A percentile compares a stretch with the other conserved stretches of the same genome.
phyloP scores from a whole-genome alignment of 345 rosid genomes.

The Mangifera indica region DNA sequence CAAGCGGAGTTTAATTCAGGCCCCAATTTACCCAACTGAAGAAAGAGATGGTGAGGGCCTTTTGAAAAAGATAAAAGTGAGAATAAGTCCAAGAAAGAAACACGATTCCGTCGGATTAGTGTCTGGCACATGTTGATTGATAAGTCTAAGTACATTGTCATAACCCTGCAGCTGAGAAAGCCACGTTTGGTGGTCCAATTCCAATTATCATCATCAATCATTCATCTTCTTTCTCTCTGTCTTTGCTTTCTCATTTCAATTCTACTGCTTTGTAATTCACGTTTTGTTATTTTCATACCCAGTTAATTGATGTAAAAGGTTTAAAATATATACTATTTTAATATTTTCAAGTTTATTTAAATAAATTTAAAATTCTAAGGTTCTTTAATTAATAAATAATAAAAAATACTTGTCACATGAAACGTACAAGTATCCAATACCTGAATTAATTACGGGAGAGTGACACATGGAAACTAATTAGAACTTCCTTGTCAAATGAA shows the following conservation, averaged over 20 bases:
- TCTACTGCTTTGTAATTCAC: background rate
- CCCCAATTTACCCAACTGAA: no score
- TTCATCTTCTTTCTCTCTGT: background rate
- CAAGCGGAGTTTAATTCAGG: no score
- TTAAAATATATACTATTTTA: no score
- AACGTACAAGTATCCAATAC: no score
- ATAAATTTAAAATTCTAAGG: no score
- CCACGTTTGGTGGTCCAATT: background rate
- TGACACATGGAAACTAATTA: no score
- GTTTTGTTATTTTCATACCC: background rate
- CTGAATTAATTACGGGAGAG: no score
- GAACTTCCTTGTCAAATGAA: no score
- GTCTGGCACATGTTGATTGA: conserved; percentile 13
- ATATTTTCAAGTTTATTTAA: no score
- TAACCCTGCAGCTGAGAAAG: background rate
- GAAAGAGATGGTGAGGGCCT: background rate
- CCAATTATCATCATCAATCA: background rate
- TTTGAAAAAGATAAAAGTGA: background rate
- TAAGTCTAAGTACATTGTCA: background rate
- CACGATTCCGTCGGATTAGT: conserved; percentile 9
- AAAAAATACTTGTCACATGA: no score
- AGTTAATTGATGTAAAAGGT: no score
- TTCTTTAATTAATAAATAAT: no score
- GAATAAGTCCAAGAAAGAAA: background rate
- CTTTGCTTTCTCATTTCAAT: background rate